A percentile compares a stretch with the other conserved stretches of the same genome.
Conservation (phyloP, 352 stramenopile genomes). For the Globisporangium radiosum region DNA sequence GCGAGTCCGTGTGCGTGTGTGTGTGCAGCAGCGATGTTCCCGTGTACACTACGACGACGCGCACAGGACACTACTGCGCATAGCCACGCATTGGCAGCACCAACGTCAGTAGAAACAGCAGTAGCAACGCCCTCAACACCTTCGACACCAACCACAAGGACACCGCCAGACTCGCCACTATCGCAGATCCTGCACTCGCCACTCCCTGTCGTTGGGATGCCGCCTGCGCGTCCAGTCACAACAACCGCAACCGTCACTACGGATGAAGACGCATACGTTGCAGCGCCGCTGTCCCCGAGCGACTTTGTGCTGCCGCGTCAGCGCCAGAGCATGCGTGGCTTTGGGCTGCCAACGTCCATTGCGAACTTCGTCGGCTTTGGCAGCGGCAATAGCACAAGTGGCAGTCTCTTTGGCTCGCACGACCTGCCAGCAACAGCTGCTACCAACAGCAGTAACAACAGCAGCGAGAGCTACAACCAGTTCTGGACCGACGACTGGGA, state of each 20-base stretch:
- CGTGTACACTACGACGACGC: too few species aligned
- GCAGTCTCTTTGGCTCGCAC: not conserved
- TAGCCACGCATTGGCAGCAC: not conserved
- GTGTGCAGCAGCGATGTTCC: too few species aligned
- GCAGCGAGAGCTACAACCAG: too few species aligned
- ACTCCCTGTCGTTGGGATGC: not conserved
- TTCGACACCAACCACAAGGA: not conserved
- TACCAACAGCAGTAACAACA: not conserved
- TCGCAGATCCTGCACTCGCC: conserved; percentile 6
- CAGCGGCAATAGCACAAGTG: not conserved
- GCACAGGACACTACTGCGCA: not conserved
- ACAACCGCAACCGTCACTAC: not conserved
- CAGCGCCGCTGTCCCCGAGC: not conserved
- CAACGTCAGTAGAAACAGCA: not conserved
- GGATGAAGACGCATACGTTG: too few species aligned
- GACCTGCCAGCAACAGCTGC: not conserved
- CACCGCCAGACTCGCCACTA: not conserved
- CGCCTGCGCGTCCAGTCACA: not conserved
- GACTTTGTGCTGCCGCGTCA: conserved; percentile 4
- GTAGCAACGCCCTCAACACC: not conserved
- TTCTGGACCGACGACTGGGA: too few species aligned
- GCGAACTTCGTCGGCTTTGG: conserved; percentile 7
- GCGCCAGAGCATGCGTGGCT: not conserved
- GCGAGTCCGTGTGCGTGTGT: too few species aligned
- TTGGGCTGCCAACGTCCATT: conserved; percentile 3